These are phyloP conservation scores for Purpureocillium takamizusanense DNA, from an alignment of 2,329 filamentous ascomycete genomes.

Conservation along the genomic window DNA sequence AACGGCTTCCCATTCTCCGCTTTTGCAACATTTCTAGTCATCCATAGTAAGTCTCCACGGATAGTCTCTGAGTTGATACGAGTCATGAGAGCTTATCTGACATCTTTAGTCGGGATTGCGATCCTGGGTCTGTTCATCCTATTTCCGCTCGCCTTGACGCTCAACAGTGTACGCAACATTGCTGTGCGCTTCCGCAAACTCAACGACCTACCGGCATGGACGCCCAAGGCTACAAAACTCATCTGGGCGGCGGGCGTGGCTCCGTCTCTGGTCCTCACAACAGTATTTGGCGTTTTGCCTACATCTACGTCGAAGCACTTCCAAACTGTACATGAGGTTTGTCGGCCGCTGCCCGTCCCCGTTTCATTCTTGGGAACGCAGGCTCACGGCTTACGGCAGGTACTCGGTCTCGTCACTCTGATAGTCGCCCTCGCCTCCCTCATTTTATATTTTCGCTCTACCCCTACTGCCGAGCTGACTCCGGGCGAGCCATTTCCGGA, in stretches of 20 bases:
- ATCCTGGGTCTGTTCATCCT: constrained; percentile 14
- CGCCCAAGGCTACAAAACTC: constrained; percentile 13
- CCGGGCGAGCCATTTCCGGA: constrained; percentile 1
- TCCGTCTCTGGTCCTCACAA: constrained; percentile 13
- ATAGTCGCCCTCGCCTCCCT: constrained; percentile 15
- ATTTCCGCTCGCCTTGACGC: constrained; percentile 17
- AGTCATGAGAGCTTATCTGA: too few relatives aligned
- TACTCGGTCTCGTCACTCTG: constrained; percentile 17
- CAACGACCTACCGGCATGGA: constrained; percentile 12
- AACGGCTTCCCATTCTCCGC: constrained; percentile 2
- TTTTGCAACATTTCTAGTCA: neutral
- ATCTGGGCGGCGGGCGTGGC: constrained; percentile 16
- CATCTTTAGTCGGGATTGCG: constrained; percentile 7
- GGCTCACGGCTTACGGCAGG: constrained; percentile 8
- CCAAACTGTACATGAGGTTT: constrained; percentile 18
- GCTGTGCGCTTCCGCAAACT: constrained; percentile 12
- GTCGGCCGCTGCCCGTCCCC: neutral
- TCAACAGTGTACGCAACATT: constrained; percentile 17
- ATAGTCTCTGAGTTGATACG: too few relatives aligned
- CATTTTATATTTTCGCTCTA: constrained; percentile 14
- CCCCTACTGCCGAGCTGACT: constrained; percentile 3
- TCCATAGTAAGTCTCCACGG: neutral
- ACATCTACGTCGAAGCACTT: constrained; percentile 15
- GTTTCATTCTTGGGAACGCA: too few relatives aligned
- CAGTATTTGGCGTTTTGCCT: constrained; percentile 17